Conservation (phyloP, 1,284 basidiomycete genomes). For the Austroboletus novae-zelandiae region DNA sequence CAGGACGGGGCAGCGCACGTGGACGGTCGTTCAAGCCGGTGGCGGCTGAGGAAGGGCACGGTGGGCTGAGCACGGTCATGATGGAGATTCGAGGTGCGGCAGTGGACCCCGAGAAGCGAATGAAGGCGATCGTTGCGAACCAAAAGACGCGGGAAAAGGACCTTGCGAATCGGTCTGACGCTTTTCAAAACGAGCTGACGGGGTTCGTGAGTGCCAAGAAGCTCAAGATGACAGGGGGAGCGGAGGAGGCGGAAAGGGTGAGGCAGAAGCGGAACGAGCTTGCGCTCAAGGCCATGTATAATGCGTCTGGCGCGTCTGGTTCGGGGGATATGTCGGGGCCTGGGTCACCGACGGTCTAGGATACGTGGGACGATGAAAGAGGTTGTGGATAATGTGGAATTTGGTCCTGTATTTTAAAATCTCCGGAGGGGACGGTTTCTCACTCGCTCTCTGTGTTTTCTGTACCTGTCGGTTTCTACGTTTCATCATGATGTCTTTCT, state of each 20-base stretch:
- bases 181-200: constrained; percentile 77
- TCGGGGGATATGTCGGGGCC: constrained; percentile 4
- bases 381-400: no score
- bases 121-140: constrained; percentile 89
- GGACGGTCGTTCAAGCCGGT: constrained; percentile 53
- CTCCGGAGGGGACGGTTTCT: constrained; percentile 4
- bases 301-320: constrained; percentile 21
- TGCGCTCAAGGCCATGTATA: constrained; percentile 87
- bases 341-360: constrained; percentile 10
- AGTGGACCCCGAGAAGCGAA: constrained; percentile 77
- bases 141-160: constrained; percentile 79
- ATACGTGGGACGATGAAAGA: no score
- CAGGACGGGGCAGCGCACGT: constrained; percentile 32
- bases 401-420: constrained; percentile 1
- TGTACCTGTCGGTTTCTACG: constrained; percentile 1
- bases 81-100: constrained; percentile 82
- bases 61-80: constrained; percentile 73
- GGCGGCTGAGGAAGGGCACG: constrained; percentile 60
- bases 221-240: constrained; percentile 91
- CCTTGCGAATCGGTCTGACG: constrained; percentile 65
- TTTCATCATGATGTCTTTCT: constrained; percentile 2
- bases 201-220: constrained; percentile 85
- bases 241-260: constrained; percentile 86
- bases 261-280: constrained; percentile 80
- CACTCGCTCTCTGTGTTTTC: neutral